A percentile compares a stretch with the other conserved stretches of the same genome.
These are phyloP conservation scores for Aspergillus flavus DNA, from an alignment of 2,329 filamentous ascomycete species.

Conservation along the genomic window DNA sequence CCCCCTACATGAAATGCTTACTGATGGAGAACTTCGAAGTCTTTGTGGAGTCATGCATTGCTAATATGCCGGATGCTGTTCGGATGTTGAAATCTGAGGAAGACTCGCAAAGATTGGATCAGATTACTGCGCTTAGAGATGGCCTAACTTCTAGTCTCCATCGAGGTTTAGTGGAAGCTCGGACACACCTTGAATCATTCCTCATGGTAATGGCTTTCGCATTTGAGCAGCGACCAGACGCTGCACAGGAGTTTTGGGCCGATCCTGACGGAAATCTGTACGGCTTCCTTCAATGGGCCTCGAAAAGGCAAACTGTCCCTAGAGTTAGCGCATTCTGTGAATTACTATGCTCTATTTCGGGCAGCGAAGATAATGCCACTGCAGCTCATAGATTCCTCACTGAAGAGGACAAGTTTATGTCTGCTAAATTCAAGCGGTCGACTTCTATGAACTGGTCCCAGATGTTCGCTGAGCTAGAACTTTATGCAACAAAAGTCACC, in stretches of 20 bases:
- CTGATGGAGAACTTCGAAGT: constrained; percentile 81
- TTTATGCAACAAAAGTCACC: constrained; percentile 77
- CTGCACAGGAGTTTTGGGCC: constrained; percentile 86
- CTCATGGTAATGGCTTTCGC: constrained; percentile 89
- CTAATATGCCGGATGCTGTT: constrained; percentile 90
- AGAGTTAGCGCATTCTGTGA: constrained; percentile 95
- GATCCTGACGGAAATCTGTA: constrained; percentile 91
- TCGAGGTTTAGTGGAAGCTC: constrained; percentile 44
- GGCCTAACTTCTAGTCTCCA: constrained; percentile 44
- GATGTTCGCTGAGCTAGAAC: constrained; percentile 86
- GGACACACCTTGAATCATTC: constrained; percentile 78
- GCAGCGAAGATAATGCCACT: constrained; percentile 78
- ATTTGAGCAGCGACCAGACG: constrained; percentile 82
- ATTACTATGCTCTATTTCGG: constrained; percentile 86
- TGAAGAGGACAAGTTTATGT: constrained; percentile 75
- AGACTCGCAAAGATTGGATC: constrained; percentile 69
- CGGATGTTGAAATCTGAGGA: constrained; percentile 84
- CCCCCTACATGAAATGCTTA: constrained; percentile 69
- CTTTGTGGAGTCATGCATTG: constrained; percentile 90
- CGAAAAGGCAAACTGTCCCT: constrained; percentile 90
- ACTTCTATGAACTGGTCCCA: constrained; percentile 89
- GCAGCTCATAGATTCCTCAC: constrained; percentile 86
- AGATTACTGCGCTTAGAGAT: constrained; percentile 49
- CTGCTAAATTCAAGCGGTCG: constrained; percentile 77
- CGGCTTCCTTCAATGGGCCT: constrained; percentile 97